A percentile compares a stretch with the other conserved stretches of the same genome.
phyloP scores from a whole-genome alignment of 108 stramenopile species.

The Cyclostephanos tholiformis region DNA sequence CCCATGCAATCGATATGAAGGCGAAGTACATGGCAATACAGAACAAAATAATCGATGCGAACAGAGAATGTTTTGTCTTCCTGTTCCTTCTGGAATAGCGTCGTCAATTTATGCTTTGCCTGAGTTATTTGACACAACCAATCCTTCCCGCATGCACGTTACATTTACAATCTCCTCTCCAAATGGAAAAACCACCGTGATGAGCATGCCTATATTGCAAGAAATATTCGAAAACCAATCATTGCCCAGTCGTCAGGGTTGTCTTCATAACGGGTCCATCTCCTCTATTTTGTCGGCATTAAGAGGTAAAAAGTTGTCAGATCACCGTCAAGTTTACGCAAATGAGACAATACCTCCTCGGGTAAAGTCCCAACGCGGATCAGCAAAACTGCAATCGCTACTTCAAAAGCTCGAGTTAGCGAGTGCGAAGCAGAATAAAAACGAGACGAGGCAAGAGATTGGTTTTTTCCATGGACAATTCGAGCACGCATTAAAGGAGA shows the following conservation, averaged over 20 bases:
- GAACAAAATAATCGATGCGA: not conserved
- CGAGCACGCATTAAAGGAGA: conserved; percentile 22
- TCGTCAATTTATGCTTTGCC: conserved; percentile 13
- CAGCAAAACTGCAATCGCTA: conserved; percentile 3
- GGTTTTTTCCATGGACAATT: conserved; percentile 5
- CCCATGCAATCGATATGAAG: not conserved
- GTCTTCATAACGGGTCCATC: not conserved
- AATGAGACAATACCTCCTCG: not conserved
- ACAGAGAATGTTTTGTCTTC: conserved; percentile 5
- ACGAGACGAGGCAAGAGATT: not conserved
- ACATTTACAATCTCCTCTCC: conserved; percentile 8
- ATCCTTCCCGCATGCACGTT: not conserved
- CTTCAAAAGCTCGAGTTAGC: conserved; percentile 10
- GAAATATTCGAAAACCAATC: not conserved
- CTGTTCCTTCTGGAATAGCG: conserved; percentile 6
- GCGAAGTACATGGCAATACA: not conserved
- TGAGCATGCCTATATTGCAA: not conserved
- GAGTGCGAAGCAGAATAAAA: conserved; percentile 9
- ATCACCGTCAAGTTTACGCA: not conserved
- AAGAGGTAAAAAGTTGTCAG: not conserved
- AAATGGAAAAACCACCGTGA: not conserved
- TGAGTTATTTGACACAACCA: not conserved
- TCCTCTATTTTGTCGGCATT: conserved; percentile 1
- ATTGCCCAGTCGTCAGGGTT: not conserved
- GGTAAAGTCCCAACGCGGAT: not conserved